phyloP scores from a whole-genome alignment of 345 rosid species.

The Arabidopsis arenosa region DNA sequence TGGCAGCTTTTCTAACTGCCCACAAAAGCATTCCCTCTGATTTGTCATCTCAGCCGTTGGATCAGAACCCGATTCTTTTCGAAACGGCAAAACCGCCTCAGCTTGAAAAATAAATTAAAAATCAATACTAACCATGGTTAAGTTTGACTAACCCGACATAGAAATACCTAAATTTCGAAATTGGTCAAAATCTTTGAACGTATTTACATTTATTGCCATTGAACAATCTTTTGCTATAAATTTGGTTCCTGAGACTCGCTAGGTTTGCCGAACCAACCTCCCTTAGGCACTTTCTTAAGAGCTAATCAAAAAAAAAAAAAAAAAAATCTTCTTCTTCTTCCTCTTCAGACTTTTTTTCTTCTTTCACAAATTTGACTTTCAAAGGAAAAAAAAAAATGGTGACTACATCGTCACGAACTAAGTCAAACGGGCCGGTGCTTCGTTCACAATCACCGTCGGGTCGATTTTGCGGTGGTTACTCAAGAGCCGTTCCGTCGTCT shows the following conservation, averaged over 20 bases:
- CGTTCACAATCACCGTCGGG: slow-evolving; percentile 45
- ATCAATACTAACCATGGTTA: slow-evolving; percentile 41
- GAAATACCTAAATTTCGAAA: slow-evolving; percentile 24
- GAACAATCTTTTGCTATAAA: slow-evolving; percentile 40
- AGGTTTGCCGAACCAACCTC: slow-evolving; percentile 51
- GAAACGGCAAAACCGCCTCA: slow-evolving; percentile 40
- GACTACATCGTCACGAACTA: slow-evolving; percentile 46
- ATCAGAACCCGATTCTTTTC: slow-evolving; percentile 39
- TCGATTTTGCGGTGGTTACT: slow-evolving; percentile 41
- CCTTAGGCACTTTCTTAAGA: slow-evolving; percentile 26
- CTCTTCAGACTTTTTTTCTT: slow-evolving; percentile 1
- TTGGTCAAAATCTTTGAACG: slow-evolving; percentile 20
- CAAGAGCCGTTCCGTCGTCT: slow-evolving; percentile 32
- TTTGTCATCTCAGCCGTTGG: slow-evolving; percentile 40
- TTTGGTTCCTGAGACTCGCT: slow-evolving; percentile 43
- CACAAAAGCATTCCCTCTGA: slow-evolving; percentile 16
- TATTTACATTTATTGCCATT: slow-evolving; percentile 41
- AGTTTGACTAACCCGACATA: slow-evolving; percentile 34
- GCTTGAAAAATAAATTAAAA: background rate
- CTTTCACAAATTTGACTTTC: background rate
- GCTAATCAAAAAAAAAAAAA: background rate
- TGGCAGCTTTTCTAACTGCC: slow-evolving; percentile 40
- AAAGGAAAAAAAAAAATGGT: slow-evolving; percentile 17
- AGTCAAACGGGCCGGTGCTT: slow-evolving; percentile 32
- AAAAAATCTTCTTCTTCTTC: background rate